phyloP scores from a whole-genome alignment of 139 green algal genomes.

The Chlorella ohadii region DNA sequence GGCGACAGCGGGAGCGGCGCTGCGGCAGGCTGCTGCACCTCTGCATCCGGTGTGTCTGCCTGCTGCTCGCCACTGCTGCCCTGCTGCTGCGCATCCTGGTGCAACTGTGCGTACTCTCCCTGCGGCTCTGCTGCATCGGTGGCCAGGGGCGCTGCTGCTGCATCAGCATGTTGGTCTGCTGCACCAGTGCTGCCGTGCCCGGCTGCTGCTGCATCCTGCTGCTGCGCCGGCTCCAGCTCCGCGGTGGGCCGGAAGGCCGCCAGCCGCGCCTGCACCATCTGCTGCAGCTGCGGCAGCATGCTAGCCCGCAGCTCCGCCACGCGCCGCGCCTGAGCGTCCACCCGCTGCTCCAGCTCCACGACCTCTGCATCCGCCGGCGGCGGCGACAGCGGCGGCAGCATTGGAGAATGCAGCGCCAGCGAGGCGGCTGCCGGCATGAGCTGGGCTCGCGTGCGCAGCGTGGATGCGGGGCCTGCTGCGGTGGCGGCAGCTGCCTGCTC shows the following conservation, averaged over 20 bases:
- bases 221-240: slow-evolving; percentile 3
- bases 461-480: not conserved
- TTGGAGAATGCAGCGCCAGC: slow-evolving; percentile 21
- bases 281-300: slow-evolving; percentile 41
- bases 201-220: not conserved
- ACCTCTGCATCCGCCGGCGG: slow-evolving; percentile 39
- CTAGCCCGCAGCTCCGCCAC: slow-evolving; percentile 28
- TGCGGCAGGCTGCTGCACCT: not conserved
- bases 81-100: not conserved
- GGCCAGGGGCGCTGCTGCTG: not conserved
- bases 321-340: not conserved
- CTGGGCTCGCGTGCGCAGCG: not conserved
- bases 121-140: not conserved
- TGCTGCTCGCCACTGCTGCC: not conserved
- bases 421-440: not conserved
- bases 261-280: slow-evolving; percentile 28
- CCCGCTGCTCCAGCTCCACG: slow-evolving; percentile 11
- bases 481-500: not conserved
- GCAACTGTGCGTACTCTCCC: not conserved
- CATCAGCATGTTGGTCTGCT: not conserved
- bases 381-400: slow-evolving; percentile 39
- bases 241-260: not conserved
- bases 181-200: not conserved
- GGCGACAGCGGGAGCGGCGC: slow-evolving; percentile 12
- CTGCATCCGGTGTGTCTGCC: not conserved